phyloP scores from a whole-genome alignment of 2,329 filamentous ascomycete genomes.

The Talaromyces atroroseus region DNA sequence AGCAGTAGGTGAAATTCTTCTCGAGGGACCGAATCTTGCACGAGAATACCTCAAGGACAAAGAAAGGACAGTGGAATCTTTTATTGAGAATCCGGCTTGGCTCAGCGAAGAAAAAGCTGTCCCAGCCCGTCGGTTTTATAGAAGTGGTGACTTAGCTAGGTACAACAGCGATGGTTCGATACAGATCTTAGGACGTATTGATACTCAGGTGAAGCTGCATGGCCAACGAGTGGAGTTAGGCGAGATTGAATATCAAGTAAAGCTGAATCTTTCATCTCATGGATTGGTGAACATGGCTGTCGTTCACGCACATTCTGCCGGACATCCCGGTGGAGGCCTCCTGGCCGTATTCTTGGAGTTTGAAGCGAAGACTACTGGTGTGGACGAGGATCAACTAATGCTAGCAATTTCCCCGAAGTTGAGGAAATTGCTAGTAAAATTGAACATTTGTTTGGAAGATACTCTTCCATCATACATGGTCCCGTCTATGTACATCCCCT shows the following conservation, averaged over 20 bases:
- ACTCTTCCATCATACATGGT: slow-evolving; percentile 5
- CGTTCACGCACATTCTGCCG: background rate
- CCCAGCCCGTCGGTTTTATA: slow-evolving; percentile 32
- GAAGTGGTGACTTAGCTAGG: slow-evolving; percentile 25
- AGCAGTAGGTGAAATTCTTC: slow-evolving; percentile 32
- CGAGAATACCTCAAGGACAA: slow-evolving; percentile 42
- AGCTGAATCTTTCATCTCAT: slow-evolving; percentile 9
- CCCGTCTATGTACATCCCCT: background rate
- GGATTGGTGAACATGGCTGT: slow-evolving; percentile 34
- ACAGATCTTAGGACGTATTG: slow-evolving; percentile 27
- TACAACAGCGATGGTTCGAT: slow-evolving; percentile 35
- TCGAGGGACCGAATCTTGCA: slow-evolving; percentile 38
- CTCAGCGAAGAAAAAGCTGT: slow-evolving; percentile 22
- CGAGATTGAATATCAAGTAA: slow-evolving; percentile 28
- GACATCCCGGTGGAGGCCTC: background rate
- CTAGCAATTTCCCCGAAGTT: background rate
- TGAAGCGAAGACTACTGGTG: background rate
- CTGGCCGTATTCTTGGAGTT: background rate
- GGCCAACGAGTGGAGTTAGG: slow-evolving; percentile 40
- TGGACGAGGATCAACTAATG: background rate
- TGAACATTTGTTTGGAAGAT: background rate
- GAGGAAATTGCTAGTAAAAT: background rate
- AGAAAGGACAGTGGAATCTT: slow-evolving; percentile 30
- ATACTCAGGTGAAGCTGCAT: slow-evolving; percentile 36
- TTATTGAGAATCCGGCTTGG: slow-evolving; percentile 36